Conservation (phyloP, 2,329 filamentous ascomycete genomes). For the Xylaria sp. region DNA sequence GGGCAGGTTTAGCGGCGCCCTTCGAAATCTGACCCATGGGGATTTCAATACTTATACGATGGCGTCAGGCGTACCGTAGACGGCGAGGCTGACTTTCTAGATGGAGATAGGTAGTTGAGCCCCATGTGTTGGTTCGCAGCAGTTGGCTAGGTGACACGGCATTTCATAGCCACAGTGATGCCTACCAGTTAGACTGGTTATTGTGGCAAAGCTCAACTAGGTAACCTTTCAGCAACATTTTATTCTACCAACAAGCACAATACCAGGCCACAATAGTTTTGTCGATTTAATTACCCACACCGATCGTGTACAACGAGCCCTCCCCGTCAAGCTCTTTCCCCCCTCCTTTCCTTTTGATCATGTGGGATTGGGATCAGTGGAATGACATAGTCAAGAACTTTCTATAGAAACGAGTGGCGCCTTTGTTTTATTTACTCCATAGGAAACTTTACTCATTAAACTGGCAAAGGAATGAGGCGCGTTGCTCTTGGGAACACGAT, state of each 20-base stretch:
- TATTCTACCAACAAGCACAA: not conserved
- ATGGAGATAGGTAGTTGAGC: constrained; percentile 1
- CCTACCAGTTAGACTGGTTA: not conserved
- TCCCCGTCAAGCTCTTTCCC: not conserved
- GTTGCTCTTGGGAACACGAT: not conserved
- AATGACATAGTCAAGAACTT: not conserved
- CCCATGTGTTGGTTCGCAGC: too few relatives aligned
- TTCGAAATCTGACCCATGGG: not conserved
- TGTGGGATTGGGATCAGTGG: not conserved
- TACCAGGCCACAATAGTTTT: not conserved
- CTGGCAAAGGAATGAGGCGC: not conserved
- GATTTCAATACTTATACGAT: not conserved
- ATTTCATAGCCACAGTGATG: not conserved
- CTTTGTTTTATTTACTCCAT: not conserved
- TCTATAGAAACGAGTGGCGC: not conserved
- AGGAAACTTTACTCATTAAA: not conserved
- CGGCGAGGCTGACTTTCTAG: too few relatives aligned
- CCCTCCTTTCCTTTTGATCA: not conserved
- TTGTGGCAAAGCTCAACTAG: not conserved
- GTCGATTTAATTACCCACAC: not conserved
- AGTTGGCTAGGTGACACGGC: constrained; percentile 7
- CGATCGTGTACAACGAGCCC: not conserved
- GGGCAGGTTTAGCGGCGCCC: too few relatives aligned
- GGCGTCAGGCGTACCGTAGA: too few relatives aligned
- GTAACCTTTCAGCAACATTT: not conserved